phyloP scores from a whole-genome alignment of 2,329 filamentous ascomycete species.

The Bipolaris gigantea region DNA sequence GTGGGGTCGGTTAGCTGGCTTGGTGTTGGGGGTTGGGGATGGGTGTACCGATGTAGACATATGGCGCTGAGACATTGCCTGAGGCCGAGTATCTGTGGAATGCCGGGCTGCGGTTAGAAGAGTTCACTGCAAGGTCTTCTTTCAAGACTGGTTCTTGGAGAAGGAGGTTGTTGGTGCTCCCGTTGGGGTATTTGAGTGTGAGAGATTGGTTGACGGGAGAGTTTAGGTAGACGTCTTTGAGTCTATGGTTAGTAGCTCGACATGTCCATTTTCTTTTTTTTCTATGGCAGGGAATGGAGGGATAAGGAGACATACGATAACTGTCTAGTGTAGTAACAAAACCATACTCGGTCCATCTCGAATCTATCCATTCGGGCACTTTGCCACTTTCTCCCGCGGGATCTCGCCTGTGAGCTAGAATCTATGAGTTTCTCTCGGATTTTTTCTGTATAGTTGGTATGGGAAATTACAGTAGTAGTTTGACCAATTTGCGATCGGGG shows the following conservation, averaged over 20 bases:
- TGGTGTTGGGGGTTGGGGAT: background rate
- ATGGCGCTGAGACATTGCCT: slow-evolving; percentile 51
- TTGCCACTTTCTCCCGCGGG: slow-evolving; percentile 36
- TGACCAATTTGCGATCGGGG: slow-evolving; percentile 41
- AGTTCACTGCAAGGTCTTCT: slow-evolving; percentile 37
- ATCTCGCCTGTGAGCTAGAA: slow-evolving; percentile 31
- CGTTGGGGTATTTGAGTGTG: slow-evolving; percentile 35
- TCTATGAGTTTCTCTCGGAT: background rate
- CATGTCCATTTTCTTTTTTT: background rate
- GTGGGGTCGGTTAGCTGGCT: background rate
- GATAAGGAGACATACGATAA: slow-evolving; percentile 25
- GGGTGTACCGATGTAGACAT: slow-evolving; percentile 48
- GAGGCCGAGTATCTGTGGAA: slow-evolving; percentile 53
- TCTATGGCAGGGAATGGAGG: background rate
- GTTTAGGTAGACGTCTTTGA: slow-evolving; percentile 26
- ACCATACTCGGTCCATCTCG: slow-evolving; percentile 35
- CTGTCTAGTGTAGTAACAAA: slow-evolving; percentile 37
- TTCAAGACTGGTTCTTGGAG: slow-evolving; percentile 38
- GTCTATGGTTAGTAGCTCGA: background rate
- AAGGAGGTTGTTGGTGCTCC: slow-evolving; percentile 28
- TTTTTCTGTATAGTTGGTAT: background rate
- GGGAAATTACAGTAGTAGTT: slow-evolving; percentile 35
- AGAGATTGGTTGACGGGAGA: slow-evolving; percentile 43
- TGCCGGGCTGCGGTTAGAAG: slow-evolving; percentile 45
- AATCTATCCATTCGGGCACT: slow-evolving; percentile 44